Evolutionary conservation across 2,329 filamentous ascomycete genomes (phyloP).

Genomic region (Cercospora sp.): DNA sequence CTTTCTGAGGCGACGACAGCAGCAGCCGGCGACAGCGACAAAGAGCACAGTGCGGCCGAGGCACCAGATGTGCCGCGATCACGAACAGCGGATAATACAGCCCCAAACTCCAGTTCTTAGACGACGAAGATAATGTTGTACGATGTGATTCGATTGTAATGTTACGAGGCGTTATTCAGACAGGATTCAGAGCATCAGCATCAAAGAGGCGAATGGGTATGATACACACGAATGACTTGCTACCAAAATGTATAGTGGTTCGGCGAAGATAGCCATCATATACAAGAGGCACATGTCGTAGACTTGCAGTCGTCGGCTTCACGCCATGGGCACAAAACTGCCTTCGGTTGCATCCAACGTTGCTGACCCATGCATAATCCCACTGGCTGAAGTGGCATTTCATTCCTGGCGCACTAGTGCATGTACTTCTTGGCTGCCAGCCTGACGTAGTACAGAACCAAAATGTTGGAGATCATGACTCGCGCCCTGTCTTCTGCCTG

Average conservation of each 20-base stretch:
- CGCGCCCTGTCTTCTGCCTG: background rate
- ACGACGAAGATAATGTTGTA: background rate
- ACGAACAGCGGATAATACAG: background rate
- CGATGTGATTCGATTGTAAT: background rate
- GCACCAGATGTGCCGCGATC: background rate
- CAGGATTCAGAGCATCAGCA: background rate
- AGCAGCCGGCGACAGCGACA: constrained; percentile 6
- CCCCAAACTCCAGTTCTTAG: background rate
- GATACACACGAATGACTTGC: background rate
- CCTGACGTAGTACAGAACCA: constrained; percentile 2
- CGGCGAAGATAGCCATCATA: background rate
- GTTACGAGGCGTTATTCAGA: background rate
- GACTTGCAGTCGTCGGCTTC: background rate
- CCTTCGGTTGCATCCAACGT: background rate
- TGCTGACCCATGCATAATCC: background rate
- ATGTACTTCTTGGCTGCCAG: constrained; percentile 5
- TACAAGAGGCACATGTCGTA: background rate
- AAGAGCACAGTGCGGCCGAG: background rate
- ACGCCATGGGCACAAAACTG: background rate
- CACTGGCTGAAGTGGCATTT: background rate
- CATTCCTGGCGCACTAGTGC: background rate
- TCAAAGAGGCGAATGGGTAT: background rate
- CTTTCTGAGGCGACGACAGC: background rate
- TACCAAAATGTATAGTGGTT: background rate
- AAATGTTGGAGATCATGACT: background rate